Evolutionary conservation across 2,329 filamentous ascomycete genomes (phyloP).

Genomic region (Diaporthe aspalathi): DNA sequence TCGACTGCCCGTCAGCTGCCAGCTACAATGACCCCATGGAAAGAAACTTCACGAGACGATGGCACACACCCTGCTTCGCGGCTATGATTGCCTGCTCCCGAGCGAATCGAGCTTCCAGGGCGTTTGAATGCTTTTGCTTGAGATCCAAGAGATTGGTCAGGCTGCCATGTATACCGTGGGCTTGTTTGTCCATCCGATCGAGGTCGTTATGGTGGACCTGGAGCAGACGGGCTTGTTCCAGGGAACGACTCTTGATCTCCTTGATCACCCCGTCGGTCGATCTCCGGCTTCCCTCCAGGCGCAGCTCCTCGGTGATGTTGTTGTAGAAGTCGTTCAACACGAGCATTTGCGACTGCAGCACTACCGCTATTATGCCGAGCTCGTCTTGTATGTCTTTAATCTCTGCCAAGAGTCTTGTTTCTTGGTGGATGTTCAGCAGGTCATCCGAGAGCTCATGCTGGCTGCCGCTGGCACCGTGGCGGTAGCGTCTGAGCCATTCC

Average conservation of each 20-base stretch:
- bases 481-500: slow-evolving; percentile 61
- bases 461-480: slow-evolving; percentile 28
- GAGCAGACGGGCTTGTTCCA: slow-evolving; percentile 67
- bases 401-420: slow-evolving; percentile 71
- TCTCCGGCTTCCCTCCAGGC: slow-evolving; percentile 41
- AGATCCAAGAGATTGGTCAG: slow-evolving; percentile 73
- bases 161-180: slow-evolving; percentile 67
- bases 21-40: not conserved
- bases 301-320: slow-evolving; percentile 52
- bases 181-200: slow-evolving; percentile 71
- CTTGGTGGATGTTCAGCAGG: slow-evolving; percentile 68
- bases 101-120: slow-evolving; percentile 72
- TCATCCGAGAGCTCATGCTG: slow-evolving; percentile 61
- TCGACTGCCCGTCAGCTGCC: not conserved
- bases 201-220: slow-evolving; percentile 69
- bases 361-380: slow-evolving; percentile 69
- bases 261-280: slow-evolving; percentile 37
- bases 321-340: slow-evolving; percentile 60
- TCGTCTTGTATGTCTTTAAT: slow-evolving; percentile 77
- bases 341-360: slow-evolving; percentile 61
- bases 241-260: slow-evolving; percentile 61
- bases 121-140: slow-evolving; percentile 77
- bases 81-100: slow-evolving; percentile 72
- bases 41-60: not conserved
- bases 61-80: slow-evolving; percentile 54